Percentiles rank a stretch among this genome's conserved stretches.
phyloP scores from a whole-genome alignment of 2,329 filamentous ascomycete genomes.

The Alternaria sp. region DNA sequence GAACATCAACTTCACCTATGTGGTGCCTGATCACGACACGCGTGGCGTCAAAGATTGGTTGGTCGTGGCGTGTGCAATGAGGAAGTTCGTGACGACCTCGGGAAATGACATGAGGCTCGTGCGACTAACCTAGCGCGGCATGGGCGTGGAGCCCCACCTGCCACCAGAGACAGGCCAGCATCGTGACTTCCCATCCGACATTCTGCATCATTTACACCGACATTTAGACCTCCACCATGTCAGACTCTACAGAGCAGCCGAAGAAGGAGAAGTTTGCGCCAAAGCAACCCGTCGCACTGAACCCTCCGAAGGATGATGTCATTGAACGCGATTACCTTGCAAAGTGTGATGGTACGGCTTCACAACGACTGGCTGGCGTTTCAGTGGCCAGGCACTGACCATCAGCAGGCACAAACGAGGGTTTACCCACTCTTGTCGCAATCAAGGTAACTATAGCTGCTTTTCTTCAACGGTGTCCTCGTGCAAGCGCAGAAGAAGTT shows the following conservation, averaged over 20 bases:
- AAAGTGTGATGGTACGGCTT: slow-evolving; percentile 76
- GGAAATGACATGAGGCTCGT: neutral
- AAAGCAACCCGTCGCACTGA: slow-evolving; percentile 75
- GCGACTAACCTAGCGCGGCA: slow-evolving; percentile 6
- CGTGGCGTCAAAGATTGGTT: neutral
- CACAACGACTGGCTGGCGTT: neutral
- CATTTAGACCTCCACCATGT: slow-evolving; percentile 30
- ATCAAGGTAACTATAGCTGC: slow-evolving; percentile 56
- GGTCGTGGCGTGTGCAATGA: neutral
- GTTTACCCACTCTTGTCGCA: slow-evolving; percentile 64
- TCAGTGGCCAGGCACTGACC: neutral
- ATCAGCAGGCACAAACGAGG: slow-evolving; percentile 67
- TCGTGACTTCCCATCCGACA: slow-evolving; percentile 6
- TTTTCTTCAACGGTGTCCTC: neutral
- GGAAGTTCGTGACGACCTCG: neutral
- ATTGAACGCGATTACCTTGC: slow-evolving; percentile 82
- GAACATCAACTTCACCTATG: neutral
- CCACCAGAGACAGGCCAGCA: slow-evolving; percentile 7
- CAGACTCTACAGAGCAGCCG: slow-evolving; percentile 41
- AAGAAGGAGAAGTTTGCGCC: slow-evolving; percentile 71
- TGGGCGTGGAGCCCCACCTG: slow-evolving; percentile 26
- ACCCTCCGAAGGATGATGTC: slow-evolving; percentile 84
- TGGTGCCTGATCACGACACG: neutral
- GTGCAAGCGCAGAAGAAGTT: slow-evolving; percentile 3
- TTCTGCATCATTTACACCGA: slow-evolving; percentile 3